Evolutionary conservation across 1,139 yeast species (phyloP), one percentile per base, ranked within the genome.

Genomic region (Pichia kudriavzevii): DNA sequence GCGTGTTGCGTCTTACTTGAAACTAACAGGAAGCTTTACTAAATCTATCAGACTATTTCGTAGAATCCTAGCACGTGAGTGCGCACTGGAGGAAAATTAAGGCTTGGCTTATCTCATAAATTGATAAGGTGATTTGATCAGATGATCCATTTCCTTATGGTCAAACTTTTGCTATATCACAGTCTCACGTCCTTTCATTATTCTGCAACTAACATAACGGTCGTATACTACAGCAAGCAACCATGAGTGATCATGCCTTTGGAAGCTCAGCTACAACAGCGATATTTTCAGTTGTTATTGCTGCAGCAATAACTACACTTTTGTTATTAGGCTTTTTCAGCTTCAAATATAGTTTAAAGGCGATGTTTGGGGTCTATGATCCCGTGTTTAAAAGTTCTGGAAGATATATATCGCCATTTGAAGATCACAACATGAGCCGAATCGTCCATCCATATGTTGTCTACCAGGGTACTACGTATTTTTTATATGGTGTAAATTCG

Each of bases 271-370:
- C 81, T 1, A 72, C 81, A 1, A 73, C 80, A 2, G 73, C 75
- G 17, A 56, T 77, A 23, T 76, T 77, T 56, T 74, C 75, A 53
- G 57, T 76, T 18, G 82, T 83, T 0, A 61, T 77, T 26, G 71
- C 77, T 1, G 72, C 75, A n/a, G 83, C 82, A 6, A 69, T 73
- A 9, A 50, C 67, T 26, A 73, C 75, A 36, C 79, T 80, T 8
- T 22, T 64, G 1, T 53, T 73, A 23, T 74, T 77, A 47, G 47
- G 75, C 10, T 74, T 73, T 54, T 75, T 77, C 60, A 72, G 82
- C 20, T 48, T 72, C 35, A 57, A 81, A 34, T 75, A 76, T 55
- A 69, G 75, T 45, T 63, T 75, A 4, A 58, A 82, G 34, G 63
- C 79, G 9, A 66, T 61, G 39, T 68, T 66, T 48, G 83, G 82